Base-by-base conservation (phyloP, 352 stramenopile genomes). In the Discostella stelligera region DNA sequence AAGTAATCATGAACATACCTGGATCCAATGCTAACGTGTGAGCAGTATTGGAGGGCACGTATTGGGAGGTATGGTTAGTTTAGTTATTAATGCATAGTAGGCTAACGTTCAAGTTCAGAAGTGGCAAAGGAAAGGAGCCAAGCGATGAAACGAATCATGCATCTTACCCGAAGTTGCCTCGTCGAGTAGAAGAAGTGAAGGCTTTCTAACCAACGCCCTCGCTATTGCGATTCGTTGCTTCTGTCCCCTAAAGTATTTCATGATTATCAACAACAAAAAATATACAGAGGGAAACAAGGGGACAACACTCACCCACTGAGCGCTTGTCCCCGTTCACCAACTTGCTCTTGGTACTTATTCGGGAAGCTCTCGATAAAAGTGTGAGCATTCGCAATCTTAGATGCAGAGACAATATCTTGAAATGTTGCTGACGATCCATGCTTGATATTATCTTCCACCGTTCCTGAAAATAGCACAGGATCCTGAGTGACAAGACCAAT, bases 401-500 rank as follows among this genome's bases (percentile, higher is more conserved):
- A 93, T 7, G 95, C 95, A 52, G 90, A 72, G 5, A 96, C 81
- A 27, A 97, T 83, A 49, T 97, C 89, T 53, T 82, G 72, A 23
- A 78, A 49, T 48, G 77, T 71, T 20, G 73, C 72, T 16, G 32
- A 53, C 16, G 68, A 53, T 23, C 91, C 91, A 74, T 94, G 94
- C 8, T 41, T 64, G 66, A 95, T 94, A 72, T 95, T 95, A n/a
- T 89, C 83, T 54, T 74, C 56, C 44, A 95, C 88, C 13, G 74
- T 90, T 11, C 88, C 87, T 37, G 82, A 74, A 78, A 94, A 95
- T 4, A 95, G 78, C 8, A 90, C 79, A 16, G 95, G 95, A 81
- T 98, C 95, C 78, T 98, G 96, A 0, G 87, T 93, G 0, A 98
- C 95, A 49, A 96, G 86, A 11, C 94, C 89, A 77, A 99, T 91